Conservation (phyloP, 495 filamentous ascomycete genomes). For the Beverwykella pulmonaria region DNA sequence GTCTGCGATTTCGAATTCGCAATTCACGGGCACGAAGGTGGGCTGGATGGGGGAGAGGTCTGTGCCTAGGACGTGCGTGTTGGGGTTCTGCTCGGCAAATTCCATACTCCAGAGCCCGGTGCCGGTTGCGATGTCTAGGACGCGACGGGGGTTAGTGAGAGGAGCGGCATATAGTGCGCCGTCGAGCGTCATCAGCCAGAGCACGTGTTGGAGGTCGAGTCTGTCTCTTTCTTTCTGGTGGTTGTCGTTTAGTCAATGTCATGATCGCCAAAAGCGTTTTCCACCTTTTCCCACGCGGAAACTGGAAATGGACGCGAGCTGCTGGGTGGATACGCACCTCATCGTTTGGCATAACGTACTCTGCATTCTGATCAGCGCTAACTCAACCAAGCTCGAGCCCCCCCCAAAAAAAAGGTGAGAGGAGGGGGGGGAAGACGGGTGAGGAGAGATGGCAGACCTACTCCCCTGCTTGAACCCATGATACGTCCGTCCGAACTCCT, state of each 20-base stretch:
- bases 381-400: no score
- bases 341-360: conserved; percentile 23
- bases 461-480: conserved; percentile 20
- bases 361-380: background rate
- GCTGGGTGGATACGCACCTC: conserved; percentile 12
- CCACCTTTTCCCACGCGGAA: no score
- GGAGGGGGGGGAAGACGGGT: no score
- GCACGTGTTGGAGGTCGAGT: conserved; percentile 66
- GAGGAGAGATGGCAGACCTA: no score
- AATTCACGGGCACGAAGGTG: conserved; percentile 29
- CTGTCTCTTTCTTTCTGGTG: conserved; percentile 28
- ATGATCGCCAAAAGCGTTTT: no score
- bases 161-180: conserved; percentile 60
- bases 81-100: conserved; percentile 24
- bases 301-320: no score
- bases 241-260: no score
- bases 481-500: conserved; percentile 31
- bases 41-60: conserved; percentile 34
- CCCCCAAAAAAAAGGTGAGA: no score
- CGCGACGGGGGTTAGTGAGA: conserved; percentile 26
- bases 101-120: conserved; percentile 36
- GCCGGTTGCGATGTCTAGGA: conserved; percentile 34
- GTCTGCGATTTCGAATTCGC: conserved; percentile 31
- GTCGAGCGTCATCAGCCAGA: conserved; percentile 56
- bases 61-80: conserved; percentile 23